Evolutionary conservation across 176 grass and related monocot species (phyloP).

Genomic region (Secale cereale): DNA sequence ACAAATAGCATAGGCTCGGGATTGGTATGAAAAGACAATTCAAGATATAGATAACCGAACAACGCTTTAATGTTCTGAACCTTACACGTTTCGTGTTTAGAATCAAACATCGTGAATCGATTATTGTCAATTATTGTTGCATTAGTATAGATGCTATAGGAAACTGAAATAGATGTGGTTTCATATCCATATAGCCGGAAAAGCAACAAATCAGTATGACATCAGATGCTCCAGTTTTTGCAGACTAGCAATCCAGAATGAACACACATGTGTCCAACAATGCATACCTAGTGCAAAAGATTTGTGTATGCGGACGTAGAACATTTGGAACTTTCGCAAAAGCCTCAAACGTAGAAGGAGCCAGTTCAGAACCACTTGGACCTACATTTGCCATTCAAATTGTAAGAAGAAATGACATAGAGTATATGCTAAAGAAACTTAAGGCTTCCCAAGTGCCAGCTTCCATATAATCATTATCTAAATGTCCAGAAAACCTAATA

Average conservation of each 20-base stretch:
- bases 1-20: not conserved
- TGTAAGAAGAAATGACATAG: constrained; percentile 1
- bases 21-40: constrained; percentile 8
- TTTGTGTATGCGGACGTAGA: constrained; percentile 86
- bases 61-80: not conserved
- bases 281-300: constrained; percentile 90
- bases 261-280: not conserved
- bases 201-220: not conserved
- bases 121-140: not conserved
- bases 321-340: constrained; percentile 94
- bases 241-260: constrained; percentile 4
- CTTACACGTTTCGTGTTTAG: not conserved
- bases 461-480: constrained; percentile 5
- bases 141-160: constrained; percentile 1
- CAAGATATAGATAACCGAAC: not conserved
- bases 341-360: constrained; percentile 76
- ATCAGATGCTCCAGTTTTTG: constrained; percentile 2
- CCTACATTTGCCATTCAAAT: constrained; percentile 54
- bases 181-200: not conserved
- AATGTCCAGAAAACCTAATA: constrained; percentile 29
- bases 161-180: not conserved
- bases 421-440: constrained; percentile 13
- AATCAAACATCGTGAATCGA: not conserved
- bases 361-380: constrained; percentile 71
- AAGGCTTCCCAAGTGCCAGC: not conserved